Conservation (phyloP, 257 asterid genomes). For the Petunia axillaris region DNA sequence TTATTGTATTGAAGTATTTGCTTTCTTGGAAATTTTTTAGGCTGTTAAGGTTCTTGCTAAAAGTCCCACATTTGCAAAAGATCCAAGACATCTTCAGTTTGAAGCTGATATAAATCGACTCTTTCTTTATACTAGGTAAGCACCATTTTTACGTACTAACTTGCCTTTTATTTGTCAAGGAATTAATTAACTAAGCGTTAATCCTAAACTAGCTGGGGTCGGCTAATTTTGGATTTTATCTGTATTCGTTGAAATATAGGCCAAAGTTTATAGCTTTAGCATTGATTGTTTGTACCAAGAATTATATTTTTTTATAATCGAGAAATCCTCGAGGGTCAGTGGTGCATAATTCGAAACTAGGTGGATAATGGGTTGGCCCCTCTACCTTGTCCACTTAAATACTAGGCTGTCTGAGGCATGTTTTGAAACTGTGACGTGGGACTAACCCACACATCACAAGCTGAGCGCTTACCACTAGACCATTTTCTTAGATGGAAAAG, state of each 20-base stretch:
- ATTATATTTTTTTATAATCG: neutral
- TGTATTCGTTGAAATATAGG: neutral
- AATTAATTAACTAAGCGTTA: neutral
- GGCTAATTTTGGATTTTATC: neutral
- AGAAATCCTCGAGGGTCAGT: too few relatives aligned
- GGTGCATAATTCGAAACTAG: too few relatives aligned
- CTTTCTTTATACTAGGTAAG: slow-evolving; percentile 84
- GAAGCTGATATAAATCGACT: slow-evolving; percentile 82
- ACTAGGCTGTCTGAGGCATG: too few relatives aligned
- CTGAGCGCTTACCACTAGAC: neutral
- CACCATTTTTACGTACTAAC: neutral
- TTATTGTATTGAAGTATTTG: neutral
- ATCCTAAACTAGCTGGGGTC: neutral
- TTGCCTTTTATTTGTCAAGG: neutral
- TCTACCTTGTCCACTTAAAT: too few relatives aligned
- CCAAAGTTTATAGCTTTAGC: neutral
- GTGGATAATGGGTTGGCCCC: too few relatives aligned
- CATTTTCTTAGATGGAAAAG: neutral
- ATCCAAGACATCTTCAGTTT: slow-evolving; percentile 79
- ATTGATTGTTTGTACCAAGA: neutral
- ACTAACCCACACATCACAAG: too few relatives aligned
- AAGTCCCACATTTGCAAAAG: slow-evolving; percentile 77
- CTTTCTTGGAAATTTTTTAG: slow-evolving; percentile 40
- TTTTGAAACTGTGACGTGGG: too few relatives aligned
- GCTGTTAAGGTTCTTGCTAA: slow-evolving; percentile 88